Evolutionary conservation across 345 rosid species (phyloP), one percentile per base, ranked within the genome.

Genomic region (Clarkia xantiana): DNA sequence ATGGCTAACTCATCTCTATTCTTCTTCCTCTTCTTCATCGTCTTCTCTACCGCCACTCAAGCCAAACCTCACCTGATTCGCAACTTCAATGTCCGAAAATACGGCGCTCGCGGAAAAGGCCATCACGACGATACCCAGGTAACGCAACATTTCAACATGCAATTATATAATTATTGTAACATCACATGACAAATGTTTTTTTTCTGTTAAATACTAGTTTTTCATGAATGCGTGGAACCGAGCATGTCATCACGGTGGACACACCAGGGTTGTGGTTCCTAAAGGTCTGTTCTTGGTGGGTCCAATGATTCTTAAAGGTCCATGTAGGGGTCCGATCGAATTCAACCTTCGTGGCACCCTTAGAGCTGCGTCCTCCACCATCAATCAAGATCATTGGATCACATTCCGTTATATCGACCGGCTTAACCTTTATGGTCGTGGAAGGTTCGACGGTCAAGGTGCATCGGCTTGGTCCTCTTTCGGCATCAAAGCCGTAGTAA

Each of bases 361-460:
- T 1, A 57, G 10, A 44, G 71, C 74, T 4, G 41, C 18, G 3
- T 15, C 38, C 1, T 59, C 47, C 39, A 7, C 16, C 6, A 38
- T 36, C 13, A 0, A 40, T 18, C 0, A 10, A 17, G 58, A 54
- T 14, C 45, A 57, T 13, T 71, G 67, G 72, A 53, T 67, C 22
- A 0, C 25, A 13, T 63, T 71, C 39, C 40, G 14, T 16, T 39
- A 51, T 14, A 11, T 62, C 47, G 54, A 65, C 18, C 4, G 25
- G 13, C 36, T 70, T 48, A n/a, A 0, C 1, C 25, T 71, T 39
- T 12, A 14, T 13, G 70, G 76, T 11, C 56, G 59, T 11, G 72
- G 76, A 0, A 14, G 57, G n/a, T 29, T 64, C 19, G 70, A 71
- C 41, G 76, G 72, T 38, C 53, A 57, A 48, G 72, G 76, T 2